Evolutionary conservation across 1,284 basidiomycete species (phyloP), one percentile per base, ranked within the genome.

Genomic region (Schizopora paradoxa): DNA sequence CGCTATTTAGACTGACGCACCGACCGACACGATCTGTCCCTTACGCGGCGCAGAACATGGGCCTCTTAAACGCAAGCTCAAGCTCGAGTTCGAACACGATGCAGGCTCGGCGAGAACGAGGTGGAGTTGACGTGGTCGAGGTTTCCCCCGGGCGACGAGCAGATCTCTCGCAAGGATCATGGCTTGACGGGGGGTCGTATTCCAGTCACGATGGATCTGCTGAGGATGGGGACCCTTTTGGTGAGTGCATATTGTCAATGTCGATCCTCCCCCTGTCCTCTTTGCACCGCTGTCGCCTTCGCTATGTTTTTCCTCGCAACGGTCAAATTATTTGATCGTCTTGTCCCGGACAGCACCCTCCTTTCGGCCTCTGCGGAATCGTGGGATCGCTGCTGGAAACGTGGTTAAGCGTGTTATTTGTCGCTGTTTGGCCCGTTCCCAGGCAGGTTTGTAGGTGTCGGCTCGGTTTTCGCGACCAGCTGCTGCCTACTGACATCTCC

Each of bases 121-220:
- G 21, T 16, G 34, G 14, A 37, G 29, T 31, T n/a, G 26, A 28
- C 3, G 39, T 43, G 29, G 41, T 23, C 21, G 22, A 37, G 6
- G 26, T 23, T 10, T 35, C 7, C n/a, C 33, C 22, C 10, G 11
- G 13, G 21, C 27, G 23, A 16, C 37, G 48, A 14, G 48, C 29
- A 6, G 48, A 50, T 23, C n/a, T 35, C 25, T 50, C 48, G 32
- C 10, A 26, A 10, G 48, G 48, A n/a, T 50, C 48, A 6, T 50
- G 48, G 48, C 39, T 50, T 16, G 48, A 38, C 18, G 41, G 27
- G 19, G 41, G 32, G 16, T 27, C 37, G 29, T 32, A 23, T 23
- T 28, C n/a, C 19, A 28, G 13, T 13, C 33, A 27, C 11, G 25
- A 48, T 10, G 16, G 23, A 23, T 21, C 27, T 18, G 28, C 26